phyloP scores from a whole-genome alignment of 305 asterid species.

The Fraxinus baroniana region DNA sequence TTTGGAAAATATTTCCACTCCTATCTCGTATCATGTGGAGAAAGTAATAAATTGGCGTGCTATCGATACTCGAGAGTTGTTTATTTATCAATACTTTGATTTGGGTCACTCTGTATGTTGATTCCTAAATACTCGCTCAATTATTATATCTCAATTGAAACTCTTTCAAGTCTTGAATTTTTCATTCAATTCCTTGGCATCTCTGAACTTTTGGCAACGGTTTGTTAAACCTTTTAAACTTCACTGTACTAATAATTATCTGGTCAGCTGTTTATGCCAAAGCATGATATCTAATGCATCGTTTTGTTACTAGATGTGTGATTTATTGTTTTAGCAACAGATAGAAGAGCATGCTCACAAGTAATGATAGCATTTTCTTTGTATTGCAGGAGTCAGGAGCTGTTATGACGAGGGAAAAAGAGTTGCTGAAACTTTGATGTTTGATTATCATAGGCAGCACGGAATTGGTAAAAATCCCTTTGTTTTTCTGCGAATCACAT shows the following conservation, averaged over 20 bases:
- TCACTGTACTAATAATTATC: background rate
- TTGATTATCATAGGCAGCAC: slow-evolving; percentile 97
- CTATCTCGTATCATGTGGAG: background rate
- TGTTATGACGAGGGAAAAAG: slow-evolving; percentile 98
- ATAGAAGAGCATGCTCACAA: background rate
- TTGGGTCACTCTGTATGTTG: background rate
- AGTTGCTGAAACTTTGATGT: slow-evolving; percentile 99
- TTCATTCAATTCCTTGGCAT: background rate
- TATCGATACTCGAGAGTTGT: background rate
- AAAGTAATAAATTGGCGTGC: background rate
- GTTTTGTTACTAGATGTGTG: background rate
- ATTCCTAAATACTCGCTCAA: background rate
- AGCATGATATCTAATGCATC: background rate
- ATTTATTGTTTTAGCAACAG: background rate
- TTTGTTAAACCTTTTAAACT: background rate
- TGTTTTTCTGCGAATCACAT: background rate
- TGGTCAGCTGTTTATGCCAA: background rate
- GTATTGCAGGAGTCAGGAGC: slow-evolving; percentile 86
- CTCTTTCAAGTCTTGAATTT: background rate
- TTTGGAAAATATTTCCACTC: background rate
- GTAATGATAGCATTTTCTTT: background rate
- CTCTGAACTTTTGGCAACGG: background rate
- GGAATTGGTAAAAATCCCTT: slow-evolving; percentile 63
- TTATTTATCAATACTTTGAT: background rate
- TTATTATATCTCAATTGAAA: background rate